Evolutionary conservation across 2,329 filamentous ascomycete species (phyloP).

Genomic region (Scorias spongiosa): DNA sequence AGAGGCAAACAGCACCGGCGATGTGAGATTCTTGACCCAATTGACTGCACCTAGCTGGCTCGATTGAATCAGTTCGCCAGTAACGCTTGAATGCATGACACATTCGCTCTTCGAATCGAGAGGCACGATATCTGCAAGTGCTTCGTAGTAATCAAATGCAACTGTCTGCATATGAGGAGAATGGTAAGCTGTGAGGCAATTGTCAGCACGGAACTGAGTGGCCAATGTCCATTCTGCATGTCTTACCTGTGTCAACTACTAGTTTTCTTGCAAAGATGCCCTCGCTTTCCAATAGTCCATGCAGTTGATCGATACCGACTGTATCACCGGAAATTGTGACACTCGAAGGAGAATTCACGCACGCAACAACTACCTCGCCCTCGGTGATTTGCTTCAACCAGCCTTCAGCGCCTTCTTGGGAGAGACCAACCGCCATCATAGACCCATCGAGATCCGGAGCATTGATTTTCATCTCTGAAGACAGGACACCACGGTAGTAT

Average conservation of each 20-base stretch:
- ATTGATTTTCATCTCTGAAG: neutral
- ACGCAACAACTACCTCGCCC: neutral
- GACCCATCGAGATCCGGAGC: neutral
- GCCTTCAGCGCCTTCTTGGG: neutral
- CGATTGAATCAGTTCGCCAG: neutral
- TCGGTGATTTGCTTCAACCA: neutral
- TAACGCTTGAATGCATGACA: neutral
- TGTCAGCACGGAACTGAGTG: neutral
- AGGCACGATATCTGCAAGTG: no score
- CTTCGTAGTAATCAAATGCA: no score
- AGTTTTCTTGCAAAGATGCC: slow-evolving; percentile 26
- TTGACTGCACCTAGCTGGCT: neutral
- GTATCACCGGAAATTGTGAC: slow-evolving; percentile 32
- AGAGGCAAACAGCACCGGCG: neutral
- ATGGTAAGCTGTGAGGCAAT: slow-evolving; percentile 30
- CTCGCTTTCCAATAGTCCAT: slow-evolving; percentile 19
- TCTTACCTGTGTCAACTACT: no score
- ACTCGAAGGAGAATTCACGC: slow-evolving; percentile 24
- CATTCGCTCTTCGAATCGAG: no score
- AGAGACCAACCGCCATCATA: neutral
- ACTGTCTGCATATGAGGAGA: slow-evolving; percentile 19
- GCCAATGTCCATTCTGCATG: no score
- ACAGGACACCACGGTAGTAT: slow-evolving; percentile 9
- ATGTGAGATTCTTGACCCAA: neutral
- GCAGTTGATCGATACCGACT: slow-evolving; percentile 20